Conservation (phyloP, 768 basidiomycete species). For the Phlebiopsis gigantea region DNA sequence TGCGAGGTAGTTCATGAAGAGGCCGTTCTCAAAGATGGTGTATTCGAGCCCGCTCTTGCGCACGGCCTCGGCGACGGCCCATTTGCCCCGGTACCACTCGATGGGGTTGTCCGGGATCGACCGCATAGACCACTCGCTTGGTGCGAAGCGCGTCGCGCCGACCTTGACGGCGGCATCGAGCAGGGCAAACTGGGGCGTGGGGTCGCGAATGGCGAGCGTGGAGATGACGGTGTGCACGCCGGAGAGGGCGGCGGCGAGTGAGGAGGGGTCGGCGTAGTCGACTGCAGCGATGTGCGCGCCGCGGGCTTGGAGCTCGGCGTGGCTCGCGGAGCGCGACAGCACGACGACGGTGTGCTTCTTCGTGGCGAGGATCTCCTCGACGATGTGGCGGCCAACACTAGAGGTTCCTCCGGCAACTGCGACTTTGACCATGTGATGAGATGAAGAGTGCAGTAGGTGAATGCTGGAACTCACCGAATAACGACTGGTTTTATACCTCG, state of each 20-base stretch:
- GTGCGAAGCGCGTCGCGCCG: conserved; percentile 7
- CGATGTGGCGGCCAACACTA: conserved; percentile 3
- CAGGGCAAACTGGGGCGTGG: conserved; percentile 2
- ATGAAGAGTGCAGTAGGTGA: not conserved
- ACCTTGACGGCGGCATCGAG: not conserved
- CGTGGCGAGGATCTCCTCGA: not conserved
- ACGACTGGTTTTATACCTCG: no score
- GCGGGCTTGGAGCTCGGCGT: conserved; percentile 1
- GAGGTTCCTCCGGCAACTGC: conserved; percentile 9
- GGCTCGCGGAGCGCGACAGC: conserved; percentile 1
- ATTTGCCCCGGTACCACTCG: conserved; percentile 3
- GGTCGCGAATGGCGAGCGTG: not conserved
- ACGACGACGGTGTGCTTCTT: conserved; percentile 7
- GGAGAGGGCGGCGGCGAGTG: not conserved
- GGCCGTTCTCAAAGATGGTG: conserved; percentile 8
- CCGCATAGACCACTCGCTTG: conserved; percentile 2
- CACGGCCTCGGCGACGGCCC: conserved; percentile 5
- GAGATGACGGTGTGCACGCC: conserved; percentile 11
- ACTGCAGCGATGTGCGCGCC: conserved; percentile 3
- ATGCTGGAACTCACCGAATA: not conserved
- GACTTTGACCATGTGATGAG: conserved; percentile 7
- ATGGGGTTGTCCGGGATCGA: not conserved
- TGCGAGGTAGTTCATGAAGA: conserved; percentile 12
- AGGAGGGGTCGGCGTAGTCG: not conserved
- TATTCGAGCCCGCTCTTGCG: conserved; percentile 8